Conservation (phyloP, 202 grass and related monocot genomes). For the Musa balbisiana region DNA sequence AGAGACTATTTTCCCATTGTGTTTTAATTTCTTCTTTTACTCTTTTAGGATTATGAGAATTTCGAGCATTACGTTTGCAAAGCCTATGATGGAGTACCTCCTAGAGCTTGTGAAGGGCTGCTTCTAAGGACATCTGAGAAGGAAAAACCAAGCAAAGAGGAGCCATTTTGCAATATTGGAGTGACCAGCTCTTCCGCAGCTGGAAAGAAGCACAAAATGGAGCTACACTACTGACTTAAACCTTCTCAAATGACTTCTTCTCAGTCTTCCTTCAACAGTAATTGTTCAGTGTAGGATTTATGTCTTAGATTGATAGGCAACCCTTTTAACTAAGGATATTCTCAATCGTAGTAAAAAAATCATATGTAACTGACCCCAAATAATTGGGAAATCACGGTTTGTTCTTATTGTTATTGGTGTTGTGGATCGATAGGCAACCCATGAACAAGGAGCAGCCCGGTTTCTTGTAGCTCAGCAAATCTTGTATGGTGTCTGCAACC, state of each 20-base stretch:
- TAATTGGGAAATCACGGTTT: no score
- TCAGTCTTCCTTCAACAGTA: background rate
- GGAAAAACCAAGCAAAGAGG: conserved; percentile 33
- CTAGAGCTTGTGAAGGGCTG: conserved; percentile 54
- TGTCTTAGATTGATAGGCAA: no score
- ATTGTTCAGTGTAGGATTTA: no score
- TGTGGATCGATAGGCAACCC: no score
- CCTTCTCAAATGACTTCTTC: background rate
- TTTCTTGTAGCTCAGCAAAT: no score
- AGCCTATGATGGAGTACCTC: conserved; percentile 55
- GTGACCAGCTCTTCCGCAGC: conserved; percentile 23
- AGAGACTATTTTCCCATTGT: no score
- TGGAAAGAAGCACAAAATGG: conserved; percentile 1
- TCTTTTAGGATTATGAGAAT: conserved; percentile 54
- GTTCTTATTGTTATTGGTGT: no score
- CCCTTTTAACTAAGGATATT: no score
- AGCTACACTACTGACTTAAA: background rate
- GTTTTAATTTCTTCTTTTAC: background rate
- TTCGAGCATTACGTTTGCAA: conserved; percentile 70
- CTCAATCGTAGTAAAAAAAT: no score
- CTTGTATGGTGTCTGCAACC: no score
- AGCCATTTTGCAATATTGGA: conserved; percentile 50
- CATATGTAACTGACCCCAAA: no score
- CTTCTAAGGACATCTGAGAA: conserved; percentile 39
- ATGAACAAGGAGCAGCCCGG: no score